Percentiles rank a stretch among this genome's conserved stretches.
Evolutionary conservation across 495 filamentous ascomycete species (phyloP).

Genomic region (Trichoderma virens): DNA sequence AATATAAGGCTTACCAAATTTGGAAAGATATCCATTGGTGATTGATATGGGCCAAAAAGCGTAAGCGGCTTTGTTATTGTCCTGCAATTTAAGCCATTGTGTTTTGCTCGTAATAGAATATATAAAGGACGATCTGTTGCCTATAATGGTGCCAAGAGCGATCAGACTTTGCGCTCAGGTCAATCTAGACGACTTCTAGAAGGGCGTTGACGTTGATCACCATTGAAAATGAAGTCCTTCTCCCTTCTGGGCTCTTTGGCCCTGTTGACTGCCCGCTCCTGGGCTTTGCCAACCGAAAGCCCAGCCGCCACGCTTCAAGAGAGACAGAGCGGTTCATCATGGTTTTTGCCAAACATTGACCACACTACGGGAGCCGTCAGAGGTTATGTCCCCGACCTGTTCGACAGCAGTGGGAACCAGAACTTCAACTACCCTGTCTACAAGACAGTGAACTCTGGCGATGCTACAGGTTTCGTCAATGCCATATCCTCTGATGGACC

Average conservation of each 20-base stretch:
- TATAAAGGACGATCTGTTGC: conserved; percentile 5
- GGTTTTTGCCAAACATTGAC: conserved; percentile 24
- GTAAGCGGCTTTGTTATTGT: neutral
- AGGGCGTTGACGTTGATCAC: neutral
- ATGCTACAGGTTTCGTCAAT: conserved; percentile 29
- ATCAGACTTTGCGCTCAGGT: neutral
- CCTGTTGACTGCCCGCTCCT: neutral
- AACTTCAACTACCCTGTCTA: conserved; percentile 29
- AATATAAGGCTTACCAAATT: neutral
- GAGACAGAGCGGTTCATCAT: neutral
- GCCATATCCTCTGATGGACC: conserved; percentile 23
- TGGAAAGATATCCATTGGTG: neutral
- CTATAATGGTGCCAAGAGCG: neutral
- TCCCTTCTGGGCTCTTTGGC: neutral
- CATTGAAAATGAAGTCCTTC: neutral
- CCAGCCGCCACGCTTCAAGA: neutral
- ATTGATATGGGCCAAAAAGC: neutral
- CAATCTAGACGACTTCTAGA: neutral
- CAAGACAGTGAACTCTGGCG: conserved; percentile 25
- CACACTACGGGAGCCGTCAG: conserved; percentile 21
- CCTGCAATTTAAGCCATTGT: neutral
- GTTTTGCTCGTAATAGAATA: neutral
- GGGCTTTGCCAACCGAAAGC: neutral
- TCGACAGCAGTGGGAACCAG: conserved; percentile 13
- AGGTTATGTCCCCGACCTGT: conserved; percentile 32